phyloP scores from a whole-genome alignment of 495 filamentous ascomycete species.

The Trichoderma erinaceum region DNA sequence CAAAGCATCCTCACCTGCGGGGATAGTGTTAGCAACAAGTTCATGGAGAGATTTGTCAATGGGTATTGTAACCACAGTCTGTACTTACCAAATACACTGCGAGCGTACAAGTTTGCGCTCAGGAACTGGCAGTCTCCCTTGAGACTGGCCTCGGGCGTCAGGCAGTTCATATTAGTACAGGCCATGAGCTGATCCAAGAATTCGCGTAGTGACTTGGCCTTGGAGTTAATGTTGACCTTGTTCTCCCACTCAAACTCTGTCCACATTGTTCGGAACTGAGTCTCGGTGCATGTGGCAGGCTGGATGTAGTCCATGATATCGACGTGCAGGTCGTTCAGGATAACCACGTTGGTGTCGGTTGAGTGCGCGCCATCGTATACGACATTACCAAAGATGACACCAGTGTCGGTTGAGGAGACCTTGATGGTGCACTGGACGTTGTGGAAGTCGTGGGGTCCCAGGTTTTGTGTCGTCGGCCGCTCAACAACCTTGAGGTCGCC shows the following conservation, averaged over 20 bases:
- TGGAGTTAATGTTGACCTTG: slow-evolving; percentile 99
- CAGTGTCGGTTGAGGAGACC: slow-evolving; percentile 96
- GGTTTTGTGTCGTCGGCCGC: slow-evolving; percentile 89
- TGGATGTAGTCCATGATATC: slow-evolving; percentile 99
- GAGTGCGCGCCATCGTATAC: slow-evolving; percentile 95
- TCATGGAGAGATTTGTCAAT: background rate
- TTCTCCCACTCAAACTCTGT: slow-evolving; percentile 99
- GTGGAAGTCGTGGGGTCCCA: slow-evolving; percentile 91
- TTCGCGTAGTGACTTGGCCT: slow-evolving; percentile 84
- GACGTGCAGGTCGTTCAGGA: slow-evolving; percentile 96
- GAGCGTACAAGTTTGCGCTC: slow-evolving; percentile 94
- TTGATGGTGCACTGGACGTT: slow-evolving; percentile 99
- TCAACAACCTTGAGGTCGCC: slow-evolving; percentile 98
- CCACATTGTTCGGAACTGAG: slow-evolving; percentile 99
- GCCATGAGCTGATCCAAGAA: slow-evolving; percentile 96
- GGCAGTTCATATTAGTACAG: slow-evolving; percentile 95
- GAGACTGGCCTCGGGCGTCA: slow-evolving; percentile 93
- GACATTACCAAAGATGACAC: slow-evolving; percentile 98
- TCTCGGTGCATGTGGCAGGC: slow-evolving; percentile 92
- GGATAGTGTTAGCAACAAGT: slow-evolving; percentile 22
- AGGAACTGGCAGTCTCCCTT: slow-evolving; percentile 98
- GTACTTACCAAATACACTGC: slow-evolving; percentile 93
- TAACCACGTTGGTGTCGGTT: slow-evolving; percentile 95
- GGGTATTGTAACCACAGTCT: background rate
- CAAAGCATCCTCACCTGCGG: slow-evolving; percentile 90